Base-by-base conservation (phyloP, 805 yeast genomes). In the Candida germanica region DNA sequence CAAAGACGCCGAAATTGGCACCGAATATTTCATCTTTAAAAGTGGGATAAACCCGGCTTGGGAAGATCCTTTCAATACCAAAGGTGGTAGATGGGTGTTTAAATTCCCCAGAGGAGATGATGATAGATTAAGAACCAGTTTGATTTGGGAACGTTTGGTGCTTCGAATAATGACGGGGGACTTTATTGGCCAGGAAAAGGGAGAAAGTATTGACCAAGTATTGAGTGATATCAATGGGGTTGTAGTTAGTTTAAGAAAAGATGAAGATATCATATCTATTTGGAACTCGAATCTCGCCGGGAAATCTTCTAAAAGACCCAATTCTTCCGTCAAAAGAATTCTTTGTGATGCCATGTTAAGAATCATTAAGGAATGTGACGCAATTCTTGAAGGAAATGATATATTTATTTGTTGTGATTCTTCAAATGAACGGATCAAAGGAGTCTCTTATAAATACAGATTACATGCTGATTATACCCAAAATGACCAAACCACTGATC, bases 81-180 rank as follows among this genome's bases (percentile, higher is more conserved):
- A 65, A 34, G 85, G 85, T 24, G 85, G 86, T 2, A 61, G 83
- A 46, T 79, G 83, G 83, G 68, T 74, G 13, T 71, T 77, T 46
- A 62, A 79, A 43, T 69, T 77, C 46, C 55, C 60, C 48, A 58
- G 75, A 27, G 14, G 36, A 42, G 15, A 39, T 49, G 9, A 41
- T 31, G 51, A 59, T 40, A 49, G 68, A 45, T 55, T 53, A 36
- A 47, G 73, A 33, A 58, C 66, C 14, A 50, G 60, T 20, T 55
- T 75, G 35, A 65, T 77, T 31, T 77, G 80, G 80, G 81, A 77
- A 54, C 56, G 80, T 31, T 57, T 80, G 27, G 52, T 80, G 33
- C 51, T 80, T 42, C 70, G 71, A 42, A 58, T 74, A 10, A 47
- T 77, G 33, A 69, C 79, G 4, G 81, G 80, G 8, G 58, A 71